phyloP scores from a whole-genome alignment of 179 eudicot species.

The Gypsophila paniculata region DNA sequence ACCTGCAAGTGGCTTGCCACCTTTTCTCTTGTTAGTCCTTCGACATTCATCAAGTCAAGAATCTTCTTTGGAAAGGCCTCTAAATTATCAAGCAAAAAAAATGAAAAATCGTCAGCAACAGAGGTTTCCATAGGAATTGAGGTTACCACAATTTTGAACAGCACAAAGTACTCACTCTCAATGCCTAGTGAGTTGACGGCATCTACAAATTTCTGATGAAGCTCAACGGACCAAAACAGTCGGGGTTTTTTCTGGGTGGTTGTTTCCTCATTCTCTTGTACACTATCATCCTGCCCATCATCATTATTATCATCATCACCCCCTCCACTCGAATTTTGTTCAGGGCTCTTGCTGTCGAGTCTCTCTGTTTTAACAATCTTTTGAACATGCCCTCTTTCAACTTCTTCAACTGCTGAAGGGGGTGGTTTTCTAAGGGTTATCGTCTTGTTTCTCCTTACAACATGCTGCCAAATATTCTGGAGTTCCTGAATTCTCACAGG shows the following conservation, averaged over 20 bases:
- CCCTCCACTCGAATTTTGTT: slow-evolving; percentile 40
- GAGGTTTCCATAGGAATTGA: neutral
- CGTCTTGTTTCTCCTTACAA: slow-evolving; percentile 53
- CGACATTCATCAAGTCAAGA: slow-evolving; percentile 65
- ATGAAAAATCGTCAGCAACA: neutral
- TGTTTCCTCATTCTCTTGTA: slow-evolving; percentile 49
- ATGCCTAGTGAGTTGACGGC: slow-evolving; percentile 73
- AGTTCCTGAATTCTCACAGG: slow-evolving; percentile 75
- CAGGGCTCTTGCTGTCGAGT: slow-evolving; percentile 13
- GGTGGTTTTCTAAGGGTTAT: slow-evolving; percentile 25
- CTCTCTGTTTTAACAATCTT: slow-evolving; percentile 20
- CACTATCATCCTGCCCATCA: slow-evolving; percentile 47
- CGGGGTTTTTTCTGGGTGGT: slow-evolving; percentile 64
- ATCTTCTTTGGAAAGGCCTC: slow-evolving; percentile 71
- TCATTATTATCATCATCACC: slow-evolving; percentile 43
- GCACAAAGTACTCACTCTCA: slow-evolving; percentile 48
- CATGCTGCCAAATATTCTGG: slow-evolving; percentile 91
- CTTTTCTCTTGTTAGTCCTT: slow-evolving; percentile 68
- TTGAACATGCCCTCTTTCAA: slow-evolving; percentile 27
- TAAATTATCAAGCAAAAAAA: slow-evolving; percentile 22
- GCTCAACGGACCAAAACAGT: slow-evolving; percentile 75
- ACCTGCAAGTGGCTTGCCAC: slow-evolving; percentile 86
- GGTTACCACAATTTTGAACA: neutral
- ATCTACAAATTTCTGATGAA: slow-evolving; percentile 73
- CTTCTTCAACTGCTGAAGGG: slow-evolving; percentile 26